Evolutionary conservation across 371 early-diverging fungal genomes (phyloP), one percentile per base, ranked within the genome.

Genomic region (Mortierella sp.): DNA sequence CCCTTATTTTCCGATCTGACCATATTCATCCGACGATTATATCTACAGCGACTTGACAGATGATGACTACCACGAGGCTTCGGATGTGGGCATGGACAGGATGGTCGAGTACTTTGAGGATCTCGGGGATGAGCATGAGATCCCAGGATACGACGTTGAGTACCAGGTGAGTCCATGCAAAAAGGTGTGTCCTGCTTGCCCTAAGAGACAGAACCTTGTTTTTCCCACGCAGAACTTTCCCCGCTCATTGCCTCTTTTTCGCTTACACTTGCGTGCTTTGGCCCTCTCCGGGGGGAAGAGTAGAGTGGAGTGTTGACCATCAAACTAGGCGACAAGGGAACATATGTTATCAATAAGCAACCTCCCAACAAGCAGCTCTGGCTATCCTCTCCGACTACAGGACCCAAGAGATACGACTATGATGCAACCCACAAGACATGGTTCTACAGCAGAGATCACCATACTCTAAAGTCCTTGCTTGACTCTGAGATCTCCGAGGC

Each of bases 351-450:
- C 70, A 99, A 98, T 83, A 98, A 97, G 79, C 99, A 99, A 81
- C 98, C 99, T 24, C 95, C 99, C 2, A 97, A 97, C 85, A 90
- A 90, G 74, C 99, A 99, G 81, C 94, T 99, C 21, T 99, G 99
- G 99, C 82, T 96, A 9, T 98, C 98, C 16, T 98, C 98, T 8
- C 99, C 99, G 5, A 71, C 91, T 30, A 92, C 88, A 78, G 99
- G 99, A 8, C 98, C 97, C 8, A 93, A 92, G 73, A 88, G 97
- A 52, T 99, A 91, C 72, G 95, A 96, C 69, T 92, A 86, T 61
- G 88, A 89, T 60, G 59, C 64, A 1, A 64, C 71, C 16, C 61
- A 82, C 21, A 67, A 82, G 16, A 81, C 78, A 42, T 96, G 96
- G 96, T 89, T 93, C 63, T 93, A 93, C 71, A 71, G 74, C 19